Evolutionary conservation across 2,329 filamentous ascomycete species (phyloP), one percentile per base, ranked within the genome.

Genomic region (Exophiala alcalophila): DNA sequence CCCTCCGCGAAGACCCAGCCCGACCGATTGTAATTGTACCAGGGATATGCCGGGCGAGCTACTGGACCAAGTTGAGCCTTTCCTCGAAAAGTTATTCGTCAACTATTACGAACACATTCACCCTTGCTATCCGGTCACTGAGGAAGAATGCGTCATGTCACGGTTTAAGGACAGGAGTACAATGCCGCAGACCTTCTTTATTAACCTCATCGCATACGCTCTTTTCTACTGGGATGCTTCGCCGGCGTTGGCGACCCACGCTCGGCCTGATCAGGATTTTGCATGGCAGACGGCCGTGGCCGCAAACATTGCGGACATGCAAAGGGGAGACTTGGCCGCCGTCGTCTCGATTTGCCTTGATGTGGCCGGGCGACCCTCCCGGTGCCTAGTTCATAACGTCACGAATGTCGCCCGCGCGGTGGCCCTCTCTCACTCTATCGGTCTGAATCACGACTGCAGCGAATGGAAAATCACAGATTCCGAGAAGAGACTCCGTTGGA

Each of bases 271-370:
- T 54, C 67, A 70, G 27, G 71, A 77, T 30, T 82, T 78, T 56
- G 72, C 78, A 6, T 80, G 80, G 70, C 82, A 82, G 44, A 69
- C 80, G 44, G 77, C 77, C 5, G 76, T 73, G 14, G 76, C 77
- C 38, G 76, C 78, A 1, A 65, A 80, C 3, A 77, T 80, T 49
- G 38, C 40, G 4, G 78, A 82, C 44, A 71, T 78, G 35, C 68
- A 77, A 1, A 74, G 74, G 0, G 78, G 78, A 0, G 75, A 78
- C 1, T 64, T 81, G 29, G 76, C 77, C 1, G 78, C 77, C 1
- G 70, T 83, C 16, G 69, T 73, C 15, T 73, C 77, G 2, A 71
- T 77, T 4, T 59, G 81, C 6, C 65, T 83, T 7, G 79, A 83
- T 52, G 62, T 82, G 2, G 74, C 73, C 1, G 80, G 79, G 1